phyloP scores from a whole-genome alignment of 2,329 filamentous ascomycete genomes.

The Cladosporium cucumerinum region DNA sequence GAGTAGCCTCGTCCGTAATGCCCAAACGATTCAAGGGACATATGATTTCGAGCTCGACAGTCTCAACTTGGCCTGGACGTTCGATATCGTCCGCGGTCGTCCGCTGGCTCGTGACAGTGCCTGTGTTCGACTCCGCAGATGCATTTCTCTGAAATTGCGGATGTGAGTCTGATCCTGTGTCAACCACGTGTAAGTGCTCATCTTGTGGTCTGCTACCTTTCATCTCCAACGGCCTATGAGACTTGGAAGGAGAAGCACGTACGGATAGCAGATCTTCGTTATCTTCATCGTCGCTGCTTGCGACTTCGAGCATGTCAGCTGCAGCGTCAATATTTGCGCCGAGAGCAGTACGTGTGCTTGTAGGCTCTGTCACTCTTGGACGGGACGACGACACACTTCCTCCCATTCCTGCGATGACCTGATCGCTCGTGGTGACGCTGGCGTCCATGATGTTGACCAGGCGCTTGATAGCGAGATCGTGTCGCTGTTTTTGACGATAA shows the following conservation, averaged over 20 bases:
- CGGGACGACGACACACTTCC: neutral
- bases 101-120: neutral
- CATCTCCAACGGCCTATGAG: constrained; percentile 9
- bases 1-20: constrained; percentile 2
- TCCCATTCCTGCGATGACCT: constrained; percentile 31
- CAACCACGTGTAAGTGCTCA: constrained; percentile 14
- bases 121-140: constrained; percentile 29
- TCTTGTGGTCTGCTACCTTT: neutral
- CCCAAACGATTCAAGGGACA: constrained; percentile 19
- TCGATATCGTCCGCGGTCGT: constrained; percentile 2
- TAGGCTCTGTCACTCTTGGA: constrained; percentile 14
- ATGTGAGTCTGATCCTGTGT: constrained; percentile 24
- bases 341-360: neutral
- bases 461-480: constrained; percentile 65
- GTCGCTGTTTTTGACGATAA: constrained; percentile 66
- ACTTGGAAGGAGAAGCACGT: constrained; percentile 13
- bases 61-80: constrained; percentile 11
- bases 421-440: constrained; percentile 57
- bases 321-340: constrained; percentile 9
- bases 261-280: constrained; percentile 18
- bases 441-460: constrained; percentile 75
- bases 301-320: constrained; percentile 17
- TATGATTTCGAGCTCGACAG: constrained; percentile 21
- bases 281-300: constrained; percentile 21
- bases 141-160: constrained; percentile 39